A percentile compares a stretch with the other conserved stretches of the same genome.
Evolutionary conservation across 148 eudicot genomes (phyloP).

Genomic region (Silene uniflora): DNA sequence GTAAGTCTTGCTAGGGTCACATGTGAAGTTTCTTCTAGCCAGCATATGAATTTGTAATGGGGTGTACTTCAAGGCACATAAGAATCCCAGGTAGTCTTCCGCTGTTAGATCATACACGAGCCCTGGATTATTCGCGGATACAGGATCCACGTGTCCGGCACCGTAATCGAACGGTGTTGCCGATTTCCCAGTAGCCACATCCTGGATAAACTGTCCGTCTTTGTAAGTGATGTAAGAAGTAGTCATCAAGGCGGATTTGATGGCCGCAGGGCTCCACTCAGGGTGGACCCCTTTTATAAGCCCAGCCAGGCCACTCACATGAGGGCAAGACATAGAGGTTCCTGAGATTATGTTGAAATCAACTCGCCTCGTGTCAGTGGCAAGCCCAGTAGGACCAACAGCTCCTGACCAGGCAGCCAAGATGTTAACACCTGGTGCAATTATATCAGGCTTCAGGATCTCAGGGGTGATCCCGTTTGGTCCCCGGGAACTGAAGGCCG

Average conservation of each 20-base stretch:
- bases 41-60: constrained; percentile 36
- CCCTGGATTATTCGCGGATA: constrained; percentile 55
- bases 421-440: constrained; percentile 68
- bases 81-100: constrained; percentile 43
- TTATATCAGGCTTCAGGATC: constrained; percentile 57
- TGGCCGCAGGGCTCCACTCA: constrained; percentile 62
- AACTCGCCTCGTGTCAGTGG: constrained; percentile 41
- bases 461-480: constrained; percentile 53
- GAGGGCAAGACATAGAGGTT: constrained; percentile 65
- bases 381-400: constrained; percentile 44
- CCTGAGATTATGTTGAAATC: constrained; percentile 61
- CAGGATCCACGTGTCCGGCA: constrained; percentile 62
- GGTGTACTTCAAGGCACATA: constrained; percentile 56
- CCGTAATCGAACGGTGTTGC: constrained; percentile 59
- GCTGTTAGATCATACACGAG: constrained; percentile 50
- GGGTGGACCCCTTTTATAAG: constrained; percentile 50
- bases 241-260: constrained; percentile 65
- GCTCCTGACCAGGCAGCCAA: constrained; percentile 59
- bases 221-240: constrained; percentile 47
- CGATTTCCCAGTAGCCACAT: constrained; percentile 48
- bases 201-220: constrained; percentile 35
- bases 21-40: constrained; percentile 38
- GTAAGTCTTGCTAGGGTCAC: constrained; percentile 37
- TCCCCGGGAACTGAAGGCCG: constrained; percentile 65
- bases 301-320: constrained; percentile 60